A percentile compares a stretch with the other conserved stretches of the same genome.
phyloP scores from a whole-genome alignment of 1,284 basidiomycete genomes.

The Amylostereum areolatum region DNA sequence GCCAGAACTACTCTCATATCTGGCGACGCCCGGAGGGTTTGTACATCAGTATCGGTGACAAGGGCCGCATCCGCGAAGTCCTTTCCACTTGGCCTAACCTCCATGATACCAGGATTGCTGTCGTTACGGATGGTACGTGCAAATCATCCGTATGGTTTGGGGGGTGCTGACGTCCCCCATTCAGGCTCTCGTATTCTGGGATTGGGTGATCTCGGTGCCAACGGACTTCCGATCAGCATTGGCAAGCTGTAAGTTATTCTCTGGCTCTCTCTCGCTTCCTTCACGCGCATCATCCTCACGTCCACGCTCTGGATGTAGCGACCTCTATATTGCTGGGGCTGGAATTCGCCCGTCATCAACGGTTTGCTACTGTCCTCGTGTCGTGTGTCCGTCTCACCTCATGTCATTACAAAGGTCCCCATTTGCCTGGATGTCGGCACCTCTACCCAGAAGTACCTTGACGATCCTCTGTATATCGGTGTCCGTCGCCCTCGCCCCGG shows the following conservation, averaged over 20 bases:
- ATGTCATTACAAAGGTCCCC: constrained; percentile 33
- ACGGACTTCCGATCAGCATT: constrained; percentile 73
- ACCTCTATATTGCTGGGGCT: constrained; percentile 73
- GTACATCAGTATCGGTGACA: constrained; percentile 70
- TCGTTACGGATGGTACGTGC: constrained; percentile 66
- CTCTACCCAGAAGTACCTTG: constrained; percentile 66
- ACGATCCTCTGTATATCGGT: constrained; percentile 82
- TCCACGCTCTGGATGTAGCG: constrained; percentile 23
- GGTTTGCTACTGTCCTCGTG: constrained; percentile 19
- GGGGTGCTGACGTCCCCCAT: constrained; percentile 4
- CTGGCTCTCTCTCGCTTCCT: constrained; percentile 4
- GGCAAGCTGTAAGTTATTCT: constrained; percentile 73
- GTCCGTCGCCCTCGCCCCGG: constrained; percentile 54
- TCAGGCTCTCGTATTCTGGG: constrained; percentile 74
- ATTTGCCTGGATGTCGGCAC: constrained; percentile 78
- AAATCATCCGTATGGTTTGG: not conserved
- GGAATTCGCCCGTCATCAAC: constrained; percentile 51
- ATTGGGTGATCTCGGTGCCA: constrained; percentile 73
- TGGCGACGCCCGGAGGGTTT: constrained; percentile 68
- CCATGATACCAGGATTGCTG: constrained; percentile 55
- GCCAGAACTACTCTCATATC: constrained; percentile 69
- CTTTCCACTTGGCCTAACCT: constrained; percentile 55
- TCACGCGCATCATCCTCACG: constrained; percentile 1
- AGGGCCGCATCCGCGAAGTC: constrained; percentile 58
- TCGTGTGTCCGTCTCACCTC: not conserved